Evolutionary conservation across 352 stramenopile genomes (phyloP).

Genomic region (Bremia lactucae): DNA sequence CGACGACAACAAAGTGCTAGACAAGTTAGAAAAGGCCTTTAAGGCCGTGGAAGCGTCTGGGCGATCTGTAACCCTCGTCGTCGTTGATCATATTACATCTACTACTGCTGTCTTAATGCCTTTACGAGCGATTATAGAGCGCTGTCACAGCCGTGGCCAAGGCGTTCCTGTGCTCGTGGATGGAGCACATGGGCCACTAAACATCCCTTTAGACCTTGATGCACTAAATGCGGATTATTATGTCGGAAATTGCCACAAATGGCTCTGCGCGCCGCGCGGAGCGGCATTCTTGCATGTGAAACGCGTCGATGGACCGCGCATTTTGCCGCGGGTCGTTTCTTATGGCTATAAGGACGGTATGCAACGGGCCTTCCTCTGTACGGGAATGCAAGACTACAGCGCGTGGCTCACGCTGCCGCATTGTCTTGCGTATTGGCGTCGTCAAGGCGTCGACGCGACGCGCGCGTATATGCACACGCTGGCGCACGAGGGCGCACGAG

Average conservation of each 20-base stretch:
- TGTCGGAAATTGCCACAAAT: slow-evolving; percentile 92
- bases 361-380: slow-evolving; percentile 89
- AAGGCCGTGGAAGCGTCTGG: slow-evolving; percentile 18
- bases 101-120: slow-evolving; percentile 88
- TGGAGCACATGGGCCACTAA: slow-evolving; percentile 85
- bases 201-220: slow-evolving; percentile 61
- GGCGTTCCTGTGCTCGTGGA: slow-evolving; percentile 79
- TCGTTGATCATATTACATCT: slow-evolving; percentile 91
- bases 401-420: slow-evolving; percentile 76
- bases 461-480: slow-evolving; percentile 61
- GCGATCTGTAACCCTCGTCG: slow-evolving; percentile 41
- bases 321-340: slow-evolving; percentile 80
- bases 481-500: slow-evolving; percentile 34
- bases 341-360: slow-evolving; percentile 86
- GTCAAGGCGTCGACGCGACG: slow-evolving; percentile 28
- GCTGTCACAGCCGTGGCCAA: slow-evolving; percentile 28
- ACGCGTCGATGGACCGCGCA: slow-evolving; percentile 5
- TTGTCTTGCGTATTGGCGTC: slow-evolving; percentile 80
- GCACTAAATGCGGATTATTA: slow-evolving; percentile 86
- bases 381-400: slow-evolving; percentile 87
- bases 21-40: slow-evolving; percentile 25
- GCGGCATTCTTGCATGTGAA: slow-evolving; percentile 82
- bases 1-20: slow-evolving; percentile 40
- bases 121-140: slow-evolving; percentile 58
- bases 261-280: slow-evolving; percentile 84